phyloP scores from a whole-genome alignment of 805 yeast species.

The Kazachstania viticola region DNA sequence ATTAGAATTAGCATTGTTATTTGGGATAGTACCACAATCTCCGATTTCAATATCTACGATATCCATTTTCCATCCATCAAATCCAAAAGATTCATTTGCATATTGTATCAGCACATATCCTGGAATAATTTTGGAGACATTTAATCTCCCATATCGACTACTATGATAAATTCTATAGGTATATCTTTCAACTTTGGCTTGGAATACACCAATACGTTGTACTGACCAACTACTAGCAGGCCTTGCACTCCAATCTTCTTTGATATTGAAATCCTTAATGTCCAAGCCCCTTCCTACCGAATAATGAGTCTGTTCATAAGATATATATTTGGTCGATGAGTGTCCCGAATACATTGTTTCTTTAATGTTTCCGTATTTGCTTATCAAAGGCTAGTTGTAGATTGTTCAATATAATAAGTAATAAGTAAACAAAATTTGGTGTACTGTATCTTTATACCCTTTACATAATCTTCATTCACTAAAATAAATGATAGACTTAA shows the following conservation, averaged over 20 bases:
- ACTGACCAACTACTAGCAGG: slow-evolving; percentile 39
- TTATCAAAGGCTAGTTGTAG: too few relatives aligned
- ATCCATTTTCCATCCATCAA: slow-evolving; percentile 44
- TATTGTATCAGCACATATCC: slow-evolving; percentile 26
- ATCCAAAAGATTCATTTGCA: slow-evolving; percentile 45
- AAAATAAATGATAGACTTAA: too few relatives aligned
- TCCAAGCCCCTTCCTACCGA: slow-evolving; percentile 13
- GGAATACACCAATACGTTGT: slow-evolving; percentile 36
- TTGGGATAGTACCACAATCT: slow-evolving; percentile 7
- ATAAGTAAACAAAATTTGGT: too few relatives aligned
- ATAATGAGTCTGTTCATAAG: slow-evolving; percentile 8
- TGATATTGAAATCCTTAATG: slow-evolving; percentile 17
- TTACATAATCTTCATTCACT: too few relatives aligned
- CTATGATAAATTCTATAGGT: slow-evolving; percentile 20
- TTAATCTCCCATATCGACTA: slow-evolving; percentile 17
- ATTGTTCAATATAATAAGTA: too few relatives aligned
- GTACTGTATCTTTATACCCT: too few relatives aligned
- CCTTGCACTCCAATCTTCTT: slow-evolving; percentile 26
- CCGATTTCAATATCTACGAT: slow-evolving; percentile 22
- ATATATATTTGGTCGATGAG: too few relatives aligned
- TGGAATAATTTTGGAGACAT: slow-evolving; percentile 24
- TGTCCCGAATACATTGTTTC: too few relatives aligned
- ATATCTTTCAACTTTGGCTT: slow-evolving; percentile 33
- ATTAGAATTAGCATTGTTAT: slow-evolving; percentile 4
- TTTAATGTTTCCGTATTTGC: too few relatives aligned